Conservation (phyloP, 495 filamentous ascomycete species). For the Penicillium angulare region DNA sequence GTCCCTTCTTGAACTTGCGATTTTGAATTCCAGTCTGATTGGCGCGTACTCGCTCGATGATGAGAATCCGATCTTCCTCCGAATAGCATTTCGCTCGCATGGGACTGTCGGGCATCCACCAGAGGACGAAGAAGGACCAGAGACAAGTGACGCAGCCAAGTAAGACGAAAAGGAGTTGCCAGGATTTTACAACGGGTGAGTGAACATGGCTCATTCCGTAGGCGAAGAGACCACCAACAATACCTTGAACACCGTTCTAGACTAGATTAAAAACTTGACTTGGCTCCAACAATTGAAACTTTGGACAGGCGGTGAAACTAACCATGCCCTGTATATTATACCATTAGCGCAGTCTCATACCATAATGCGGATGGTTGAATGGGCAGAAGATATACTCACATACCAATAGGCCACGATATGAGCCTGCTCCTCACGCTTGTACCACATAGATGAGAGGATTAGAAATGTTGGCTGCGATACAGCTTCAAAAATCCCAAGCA, state of each 20-base stretch:
- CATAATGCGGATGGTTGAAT: no score
- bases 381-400: no score
- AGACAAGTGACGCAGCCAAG: constrained; percentile 17
- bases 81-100: neutral
- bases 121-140: neutral
- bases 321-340: no score
- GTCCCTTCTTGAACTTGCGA: neutral
- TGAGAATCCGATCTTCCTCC: neutral
- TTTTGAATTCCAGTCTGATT: neutral
- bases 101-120: neutral
- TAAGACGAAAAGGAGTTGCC: constrained; percentile 13
- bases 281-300: no score
- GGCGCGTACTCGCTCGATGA: neutral
- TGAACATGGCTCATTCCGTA: constrained; percentile 57
- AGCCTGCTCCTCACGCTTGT: no score
- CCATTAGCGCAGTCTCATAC: no score
- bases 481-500: constrained; percentile 59
- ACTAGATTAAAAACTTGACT: neutral
- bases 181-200: constrained; percentile 34
- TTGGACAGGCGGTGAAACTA: no score
- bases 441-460: no score
- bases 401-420: no score
- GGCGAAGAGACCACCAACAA: constrained; percentile 43
- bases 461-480: constrained; percentile 16
- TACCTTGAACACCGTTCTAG: constrained; percentile 5